Percentiles rank a stretch among this genome's conserved stretches.
These are phyloP conservation scores for Amylostereum areolatum DNA, from an alignment of 1,284 basidiomycete genomes.

Conservation along the genomic window DNA sequence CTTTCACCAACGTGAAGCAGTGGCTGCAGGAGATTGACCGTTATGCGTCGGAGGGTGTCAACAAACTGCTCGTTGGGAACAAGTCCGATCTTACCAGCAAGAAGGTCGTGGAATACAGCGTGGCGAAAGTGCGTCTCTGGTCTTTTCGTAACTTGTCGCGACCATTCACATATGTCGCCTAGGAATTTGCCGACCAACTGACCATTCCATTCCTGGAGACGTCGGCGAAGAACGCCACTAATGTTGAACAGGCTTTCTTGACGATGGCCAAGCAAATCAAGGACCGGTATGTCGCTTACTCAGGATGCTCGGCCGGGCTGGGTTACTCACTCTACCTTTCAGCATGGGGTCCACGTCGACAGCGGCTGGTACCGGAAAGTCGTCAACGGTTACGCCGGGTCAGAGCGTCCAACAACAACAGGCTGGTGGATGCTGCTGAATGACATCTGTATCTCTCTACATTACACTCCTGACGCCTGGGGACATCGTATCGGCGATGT, in stretches of 20 bases:
- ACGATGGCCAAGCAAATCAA: conserved; percentile 99
- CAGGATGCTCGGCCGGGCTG: background rate
- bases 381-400: conserved; percentile 63
- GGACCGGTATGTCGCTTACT: conserved; percentile 62
- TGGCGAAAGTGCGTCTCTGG: conserved; percentile 73
- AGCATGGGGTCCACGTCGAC: conserved; percentile 79
- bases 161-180: conserved; percentile 6
- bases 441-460: conserved; percentile 8
- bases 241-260: conserved; percentile 99
- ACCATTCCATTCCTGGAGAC: conserved; percentile 98
- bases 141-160: background rate
- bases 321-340: conserved; percentile 9
- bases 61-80: conserved; percentile 97
- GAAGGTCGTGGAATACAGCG: conserved; percentile 98
- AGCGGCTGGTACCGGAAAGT: conserved; percentile 65
- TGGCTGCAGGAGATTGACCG: conserved; percentile 99
- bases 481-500: background rate
- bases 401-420: conserved; percentile 74
- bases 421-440: conserved; percentile 70
- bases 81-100: conserved; percentile 97
- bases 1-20: conserved; percentile 98
- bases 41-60: conserved; percentile 98
- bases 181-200: conserved; percentile 96
- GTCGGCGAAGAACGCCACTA: conserved; percentile 97
- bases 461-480: conserved; percentile 11